Evolutionary conservation across 371 early-diverging fungal genomes (phyloP).

Genomic region (Mucor lusitanicus): DNA sequence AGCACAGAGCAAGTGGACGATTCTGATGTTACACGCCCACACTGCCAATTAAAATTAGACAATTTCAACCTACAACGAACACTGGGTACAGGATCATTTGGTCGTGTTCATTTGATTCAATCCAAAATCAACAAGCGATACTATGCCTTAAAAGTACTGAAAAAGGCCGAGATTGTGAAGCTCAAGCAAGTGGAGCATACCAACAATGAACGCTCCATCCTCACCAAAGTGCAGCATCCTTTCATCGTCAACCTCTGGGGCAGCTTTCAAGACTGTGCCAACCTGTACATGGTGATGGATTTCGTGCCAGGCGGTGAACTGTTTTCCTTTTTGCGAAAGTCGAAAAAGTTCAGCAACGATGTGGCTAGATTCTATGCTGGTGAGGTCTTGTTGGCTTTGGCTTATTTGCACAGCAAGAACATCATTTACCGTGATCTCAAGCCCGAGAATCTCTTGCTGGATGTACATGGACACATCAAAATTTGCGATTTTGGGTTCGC

Average conservation of each 20-base stretch:
- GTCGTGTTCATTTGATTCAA: constrained; percentile 88
- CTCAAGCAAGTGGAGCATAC: constrained; percentile 93
- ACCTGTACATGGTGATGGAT: constrained; percentile 92
- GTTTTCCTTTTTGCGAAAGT: constrained; percentile 72
- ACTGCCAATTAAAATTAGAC: constrained; percentile 14
- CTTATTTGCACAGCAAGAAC: constrained; percentile 88
- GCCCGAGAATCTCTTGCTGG: constrained; percentile 93
- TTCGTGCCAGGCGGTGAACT: constrained; percentile 94
- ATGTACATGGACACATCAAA: constrained; percentile 95
- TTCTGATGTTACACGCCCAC: constrained; percentile 23
- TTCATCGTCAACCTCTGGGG: constrained; percentile 90
- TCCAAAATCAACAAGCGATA: constrained; percentile 65
- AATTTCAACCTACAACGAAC: constrained; percentile 61
- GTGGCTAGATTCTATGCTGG: constrained; percentile 85
- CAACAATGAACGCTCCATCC: constrained; percentile 80
- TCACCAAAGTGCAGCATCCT: constrained; percentile 77
- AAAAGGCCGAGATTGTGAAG: constrained; percentile 89
- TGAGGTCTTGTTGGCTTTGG: constrained; percentile 74
- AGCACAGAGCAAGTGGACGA: neutral
- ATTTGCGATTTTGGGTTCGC: constrained; percentile 99
- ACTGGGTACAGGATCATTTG: constrained; percentile 96
- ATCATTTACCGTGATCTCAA: constrained; percentile 96
- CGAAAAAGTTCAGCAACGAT: constrained; percentile 80
- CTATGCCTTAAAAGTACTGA: constrained; percentile 89
- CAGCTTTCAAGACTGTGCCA: constrained; percentile 85